phyloP scores from a whole-genome alignment of 2,329 filamentous ascomycete species.

The Stachybotrys echinatus region DNA sequence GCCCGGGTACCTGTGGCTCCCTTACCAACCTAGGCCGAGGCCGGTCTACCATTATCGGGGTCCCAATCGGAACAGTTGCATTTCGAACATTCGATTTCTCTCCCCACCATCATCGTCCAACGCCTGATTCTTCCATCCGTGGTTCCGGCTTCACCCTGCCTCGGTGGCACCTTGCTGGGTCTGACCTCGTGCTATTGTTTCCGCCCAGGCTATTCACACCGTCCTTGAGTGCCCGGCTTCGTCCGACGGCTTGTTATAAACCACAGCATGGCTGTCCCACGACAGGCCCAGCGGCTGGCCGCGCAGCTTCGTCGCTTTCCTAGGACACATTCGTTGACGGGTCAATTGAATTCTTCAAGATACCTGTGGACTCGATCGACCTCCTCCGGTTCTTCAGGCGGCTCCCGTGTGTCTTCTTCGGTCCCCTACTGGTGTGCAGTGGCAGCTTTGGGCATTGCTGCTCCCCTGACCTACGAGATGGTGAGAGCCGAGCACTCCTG shows the following conservation, averaged over 20 bases:
- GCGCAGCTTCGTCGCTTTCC: slow-evolving; percentile 19
- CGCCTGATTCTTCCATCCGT: slow-evolving; percentile 1
- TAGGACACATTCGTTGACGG: slow-evolving; percentile 12
- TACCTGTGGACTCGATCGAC: slow-evolving; percentile 19
- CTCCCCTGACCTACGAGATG: slow-evolving; percentile 53
- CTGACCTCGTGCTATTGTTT: too few species aligned
- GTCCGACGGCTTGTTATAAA: neutral
- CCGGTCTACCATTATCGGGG: too few species aligned
- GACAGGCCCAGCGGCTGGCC: slow-evolving; percentile 22
- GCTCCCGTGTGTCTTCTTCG: slow-evolving; percentile 11
- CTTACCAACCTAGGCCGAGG: too few species aligned
- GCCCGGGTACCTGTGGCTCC: too few species aligned
- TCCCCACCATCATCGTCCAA: slow-evolving; percentile 1
- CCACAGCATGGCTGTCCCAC: slow-evolving; percentile 22
- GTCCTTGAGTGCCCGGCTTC: too few species aligned
- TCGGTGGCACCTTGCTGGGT: too few species aligned
- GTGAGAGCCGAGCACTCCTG: slow-evolving; percentile 30
- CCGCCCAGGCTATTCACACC: too few species aligned
- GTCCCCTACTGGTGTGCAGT: slow-evolving; percentile 26
- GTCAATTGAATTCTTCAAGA: slow-evolving; percentile 19
- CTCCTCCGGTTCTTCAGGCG: slow-evolving; percentile 10
- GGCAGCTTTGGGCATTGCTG: slow-evolving; percentile 43
- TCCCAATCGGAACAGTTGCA: too few species aligned
- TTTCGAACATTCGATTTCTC: slow-evolving; percentile 2
- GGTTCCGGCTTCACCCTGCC: too few species aligned